These are phyloP conservation scores for Aspergillus piperis DNA, from an alignment of 2,329 filamentous ascomycete genomes.

Conservation along the genomic window DNA sequence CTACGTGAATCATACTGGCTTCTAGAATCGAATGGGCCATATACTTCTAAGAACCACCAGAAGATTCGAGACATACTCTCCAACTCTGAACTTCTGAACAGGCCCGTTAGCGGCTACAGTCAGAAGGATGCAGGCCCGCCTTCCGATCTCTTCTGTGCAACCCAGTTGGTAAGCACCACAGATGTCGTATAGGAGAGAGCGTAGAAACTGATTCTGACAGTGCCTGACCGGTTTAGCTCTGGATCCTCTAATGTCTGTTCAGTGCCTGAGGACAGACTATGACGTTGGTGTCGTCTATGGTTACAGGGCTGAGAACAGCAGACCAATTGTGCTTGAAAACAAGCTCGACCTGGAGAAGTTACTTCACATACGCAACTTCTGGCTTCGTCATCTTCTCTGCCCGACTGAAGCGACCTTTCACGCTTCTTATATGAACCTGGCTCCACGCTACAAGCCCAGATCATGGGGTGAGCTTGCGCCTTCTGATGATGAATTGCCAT, in stretches of 20 bases:
- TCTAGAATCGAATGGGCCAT: background rate
- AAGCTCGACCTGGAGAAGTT: slow-evolving; percentile 33
- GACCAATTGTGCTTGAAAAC: slow-evolving; percentile 20
- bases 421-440: slow-evolving; percentile 24
- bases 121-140: slow-evolving; percentile 7
- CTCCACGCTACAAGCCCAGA: slow-evolving; percentile 21
- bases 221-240: slow-evolving; percentile 39
- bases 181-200: background rate
- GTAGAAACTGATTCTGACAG: slow-evolving; percentile 9
- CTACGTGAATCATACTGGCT: slow-evolving; percentile 27
- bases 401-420: slow-evolving; percentile 29
- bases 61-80: slow-evolving; percentile 23
- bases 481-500: slow-evolving; percentile 20
- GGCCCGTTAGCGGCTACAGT: slow-evolving; percentile 23
- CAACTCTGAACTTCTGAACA: slow-evolving; percentile 25
- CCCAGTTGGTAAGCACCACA: slow-evolving; percentile 33
- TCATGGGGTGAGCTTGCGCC: slow-evolving; percentile 16
- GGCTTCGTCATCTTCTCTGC: slow-evolving; percentile 43
- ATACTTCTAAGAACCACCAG: slow-evolving; percentile 26
- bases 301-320: slow-evolving; percentile 4
- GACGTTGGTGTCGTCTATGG: slow-evolving; percentile 35
- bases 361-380: slow-evolving; percentile 46
- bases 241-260: slow-evolving; percentile 25
- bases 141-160: slow-evolving; percentile 29
- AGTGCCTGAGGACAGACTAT: slow-evolving; percentile 34